Base-by-base conservation (phyloP, 2,329 filamentous ascomycete genomes). In the Periconia macrospinosa region DNA sequence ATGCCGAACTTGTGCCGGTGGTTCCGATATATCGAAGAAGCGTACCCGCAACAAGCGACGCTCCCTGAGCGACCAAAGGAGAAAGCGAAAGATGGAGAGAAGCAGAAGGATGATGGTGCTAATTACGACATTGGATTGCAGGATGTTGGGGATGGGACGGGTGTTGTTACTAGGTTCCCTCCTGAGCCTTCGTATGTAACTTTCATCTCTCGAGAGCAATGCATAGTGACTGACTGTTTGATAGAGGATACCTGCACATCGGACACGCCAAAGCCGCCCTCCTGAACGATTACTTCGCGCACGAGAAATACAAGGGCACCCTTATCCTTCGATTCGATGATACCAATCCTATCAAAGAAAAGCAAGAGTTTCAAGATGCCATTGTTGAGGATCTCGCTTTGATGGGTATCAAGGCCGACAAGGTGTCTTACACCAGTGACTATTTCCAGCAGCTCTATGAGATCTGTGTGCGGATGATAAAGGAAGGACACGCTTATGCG, bases 321-420 rank as follows among this genome's bases (percentile, higher is more conserved):
- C 82, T 99, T 65, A 86, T 95, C 55, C 85, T 97, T 47, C 90
- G 94, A 55, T 94, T 99, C 69, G 94, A 99, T 72, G 94, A 99
- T 71, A 99, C 94, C 52, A 99, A 99, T 77, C 94, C 94, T 8
- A 87, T 89, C 55, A 97, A 97, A 75, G 94, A 99, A 81, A 97
- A 96, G 80, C 87, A 93, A 73, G 94, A 97, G 78, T 99, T 88
- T 73, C 88, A 97, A 73, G 92, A 97, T 76, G 84, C 92, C 6
- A 99, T 99, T 58, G 81, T 96, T 40, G 89, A 96, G 78, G 94
- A 99, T 75, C 83, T 97, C 47, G 86, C 87, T 47, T 83, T 97
- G 49, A 91, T 99, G 83, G 93, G 92, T 30, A 90, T 99, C 75
- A 90, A 89, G 76, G 90, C 92, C 19, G 93, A 97, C 75, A 83